Evolutionary conservation across 768 basidiomycete genomes (phyloP), one percentile per base, ranked within the genome.

Genomic region (Calvatia gigantea): DNA sequence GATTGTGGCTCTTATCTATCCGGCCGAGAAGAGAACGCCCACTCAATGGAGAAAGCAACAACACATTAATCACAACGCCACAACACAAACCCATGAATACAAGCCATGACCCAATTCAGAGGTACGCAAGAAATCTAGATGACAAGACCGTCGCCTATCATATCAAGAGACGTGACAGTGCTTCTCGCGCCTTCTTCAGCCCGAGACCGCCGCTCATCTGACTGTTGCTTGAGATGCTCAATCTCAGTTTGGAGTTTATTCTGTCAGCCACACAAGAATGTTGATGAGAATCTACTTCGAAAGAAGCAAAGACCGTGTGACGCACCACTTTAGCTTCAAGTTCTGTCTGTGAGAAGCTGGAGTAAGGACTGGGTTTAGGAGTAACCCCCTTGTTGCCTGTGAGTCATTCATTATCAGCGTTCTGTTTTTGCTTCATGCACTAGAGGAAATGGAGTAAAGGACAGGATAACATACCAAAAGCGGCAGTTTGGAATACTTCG

Each of bases 401-500:
- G 31, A 31, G 15, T 21, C 17, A 28, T 19, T 28, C 21, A 38
- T 35, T 7, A 28, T 46, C 32, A 45, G 23, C 17, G 27, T 42
- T 39, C 43, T 45, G 29, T 46, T 28, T 45, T 45, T 45, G 17
- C 21, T 7, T 39, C 15, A 17, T 17, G 23, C 52, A 31, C 19
- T 8, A 21, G 12, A 12, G n/a, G 45, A 8, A 51, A 41, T 31
- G 27, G 41, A 4, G 21, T 7, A 50, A 21, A 31, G 17, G 33
- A 19, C 12, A 21, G 32, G 37, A 38, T 49, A 9, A 58, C 69
- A 31, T 51, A 77, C 89, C 82, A 62, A 83, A 87, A 0, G 86
- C 87, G 21, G 90, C 89, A 60, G 81, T 79, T 60, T 75, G 77
- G 68, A 93, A 91, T 1, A 93, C 86, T 39, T 87, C 87, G 64